A percentile compares a stretch with the other conserved stretches of the same genome.
Conservation (phyloP, 805 yeast species). For the Metschnikowia chrysomelidarum region DNA sequence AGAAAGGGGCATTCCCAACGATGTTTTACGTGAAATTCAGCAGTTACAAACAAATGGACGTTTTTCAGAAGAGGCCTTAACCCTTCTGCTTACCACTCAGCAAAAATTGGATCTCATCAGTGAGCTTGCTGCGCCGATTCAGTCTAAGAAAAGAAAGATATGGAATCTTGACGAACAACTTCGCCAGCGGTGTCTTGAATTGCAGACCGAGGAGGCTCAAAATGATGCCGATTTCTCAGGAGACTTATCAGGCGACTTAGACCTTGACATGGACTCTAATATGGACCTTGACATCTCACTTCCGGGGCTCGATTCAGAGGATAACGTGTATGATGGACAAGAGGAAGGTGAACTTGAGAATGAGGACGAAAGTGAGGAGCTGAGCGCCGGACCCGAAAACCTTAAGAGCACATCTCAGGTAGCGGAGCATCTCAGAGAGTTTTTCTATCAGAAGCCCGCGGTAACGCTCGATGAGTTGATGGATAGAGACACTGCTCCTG, state of each 20-base stretch:
- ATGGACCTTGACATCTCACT: constrained; percentile 27
- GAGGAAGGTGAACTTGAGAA: constrained; percentile 9
- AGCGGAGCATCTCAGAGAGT: constrained; percentile 44
- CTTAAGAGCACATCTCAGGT: constrained; percentile 53
- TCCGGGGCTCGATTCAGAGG: constrained; percentile 26
- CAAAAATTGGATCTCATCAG: constrained; percentile 36
- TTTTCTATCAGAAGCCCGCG: constrained; percentile 23
- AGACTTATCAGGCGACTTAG: constrained; percentile 10
- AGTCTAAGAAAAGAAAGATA: constrained; percentile 28
- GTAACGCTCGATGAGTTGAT: constrained; percentile 40
- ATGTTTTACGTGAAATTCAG: constrained; percentile 33
- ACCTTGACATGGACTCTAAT: constrained; percentile 19
- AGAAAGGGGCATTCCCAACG: constrained; percentile 40
- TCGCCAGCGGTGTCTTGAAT: constrained; percentile 28
- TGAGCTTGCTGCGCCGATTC: constrained; percentile 32
- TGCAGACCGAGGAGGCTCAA: constrained; percentile 24
- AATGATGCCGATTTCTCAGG: constrained; percentile 1
- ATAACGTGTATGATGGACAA: constrained; percentile 12
- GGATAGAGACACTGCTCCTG: constrained; percentile 29
- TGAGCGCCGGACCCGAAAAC: constrained; percentile 20
- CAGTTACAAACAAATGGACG: constrained; percentile 21
- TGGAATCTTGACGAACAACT: constrained; percentile 33
- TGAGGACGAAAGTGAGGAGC: constrained; percentile 1
- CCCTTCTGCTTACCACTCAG: constrained; percentile 27
- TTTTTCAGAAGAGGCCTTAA: constrained; percentile 20